Base-by-base conservation (phyloP, 2,329 filamentous ascomycete genomes). In the Aspergillus spinulosporus region DNA sequence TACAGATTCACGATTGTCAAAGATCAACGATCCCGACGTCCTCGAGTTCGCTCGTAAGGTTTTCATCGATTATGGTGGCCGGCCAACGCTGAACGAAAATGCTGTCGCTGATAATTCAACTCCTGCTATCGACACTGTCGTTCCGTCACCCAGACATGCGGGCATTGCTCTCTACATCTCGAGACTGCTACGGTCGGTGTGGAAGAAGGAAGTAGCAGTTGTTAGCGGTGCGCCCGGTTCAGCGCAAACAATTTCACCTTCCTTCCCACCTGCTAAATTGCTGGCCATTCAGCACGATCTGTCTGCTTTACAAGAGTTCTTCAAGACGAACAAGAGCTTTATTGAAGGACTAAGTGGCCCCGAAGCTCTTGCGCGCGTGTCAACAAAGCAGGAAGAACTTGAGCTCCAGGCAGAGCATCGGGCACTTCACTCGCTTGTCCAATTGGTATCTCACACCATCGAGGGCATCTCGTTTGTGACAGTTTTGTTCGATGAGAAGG, bases 381-480 rank as follows among this genome's bases (percentile, higher is more conserved):
- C 85, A 0, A 94, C 86, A 54, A 88, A 93, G 61, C 89, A 96
- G 69, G 94, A 97, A 66, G 93, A 97, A 72, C 84, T 96, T 47
- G 90, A 92, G 0, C 80, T 96, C 21, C 93, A 97, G 72, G 93
- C 91, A 11, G 94, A 99, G 73, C 93, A 99, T 70, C 90, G 95
- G 65, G 92, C 92, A 8, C 82, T 99, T 62, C 88, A 94, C 68
- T 91, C 91, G 2, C 78, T 99, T 48, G 85, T 96, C 60, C 87
- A 88, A 62, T 80, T 99, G 26, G 90, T 97, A 72, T 87, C 88
- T 53, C 91, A 91, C 71, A 94, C 97, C 39, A 92, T 94, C 5
- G 94, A 99, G 72, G 94, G 94, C 3, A 96, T 99, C 50, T 96
- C 93, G 0, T 99, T 99, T 66, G 91, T 97, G 3, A 82, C 93